These are phyloP conservation scores for Silene uniflora DNA, from an alignment of 148 eudicot genomes.

Conservation along the genomic window DNA sequence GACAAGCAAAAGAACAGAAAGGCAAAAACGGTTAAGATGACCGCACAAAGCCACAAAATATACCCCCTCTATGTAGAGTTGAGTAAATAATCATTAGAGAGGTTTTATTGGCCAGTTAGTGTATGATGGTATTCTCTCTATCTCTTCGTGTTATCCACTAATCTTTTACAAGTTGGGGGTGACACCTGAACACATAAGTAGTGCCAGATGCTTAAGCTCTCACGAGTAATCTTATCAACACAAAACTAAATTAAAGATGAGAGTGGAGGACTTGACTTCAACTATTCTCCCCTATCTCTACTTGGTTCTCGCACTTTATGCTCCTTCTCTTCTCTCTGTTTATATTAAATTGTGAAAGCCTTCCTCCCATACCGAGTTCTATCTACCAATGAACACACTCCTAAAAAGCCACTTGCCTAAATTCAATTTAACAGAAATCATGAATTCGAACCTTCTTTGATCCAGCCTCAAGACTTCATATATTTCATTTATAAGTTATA, in stretches of 20 bases:
- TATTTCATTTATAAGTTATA: too few relatives aligned
- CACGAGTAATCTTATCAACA: background rate
- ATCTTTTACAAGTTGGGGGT: background rate
- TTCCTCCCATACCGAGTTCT: slow-evolving; percentile 5
- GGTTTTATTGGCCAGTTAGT: background rate
- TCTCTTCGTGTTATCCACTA: background rate
- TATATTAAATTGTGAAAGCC: background rate
- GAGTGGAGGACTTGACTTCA: background rate
- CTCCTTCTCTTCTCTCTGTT: background rate
- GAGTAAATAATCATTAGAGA: background rate
- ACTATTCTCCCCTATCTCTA: background rate
- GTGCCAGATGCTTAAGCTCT: background rate
- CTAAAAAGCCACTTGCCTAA: background rate
- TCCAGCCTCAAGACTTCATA: background rate
- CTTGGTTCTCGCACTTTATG: background rate
- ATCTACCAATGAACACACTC: background rate
- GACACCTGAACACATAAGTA: background rate
- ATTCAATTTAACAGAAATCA: background rate
- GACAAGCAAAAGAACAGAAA: slow-evolving; percentile 9
- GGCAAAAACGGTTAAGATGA: background rate
- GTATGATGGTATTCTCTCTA: background rate
- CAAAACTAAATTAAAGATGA: background rate
- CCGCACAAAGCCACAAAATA: background rate
- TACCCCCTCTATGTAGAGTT: background rate
- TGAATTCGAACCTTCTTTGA: background rate